Conservation (phyloP, 2,329 filamentous ascomycete species). For the Diaporthe humulicola region DNA sequence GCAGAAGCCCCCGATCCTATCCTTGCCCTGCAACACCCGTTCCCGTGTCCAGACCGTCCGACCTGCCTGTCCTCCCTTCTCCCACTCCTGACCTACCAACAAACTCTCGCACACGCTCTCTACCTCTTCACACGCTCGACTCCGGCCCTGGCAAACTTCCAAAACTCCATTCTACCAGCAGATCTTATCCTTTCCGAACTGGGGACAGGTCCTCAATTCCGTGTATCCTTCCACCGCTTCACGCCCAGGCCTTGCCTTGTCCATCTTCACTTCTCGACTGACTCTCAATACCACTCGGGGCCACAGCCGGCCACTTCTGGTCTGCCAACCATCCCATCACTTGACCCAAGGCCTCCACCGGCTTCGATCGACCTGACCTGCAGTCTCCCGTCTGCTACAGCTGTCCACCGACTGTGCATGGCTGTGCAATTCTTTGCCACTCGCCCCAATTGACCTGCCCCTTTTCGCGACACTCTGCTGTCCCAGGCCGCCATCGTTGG, state of each 20-base stretch:
- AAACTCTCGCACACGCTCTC: slow-evolving; percentile 25
- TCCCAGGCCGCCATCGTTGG: slow-evolving; percentile 18
- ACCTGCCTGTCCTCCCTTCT: slow-evolving; percentile 26
- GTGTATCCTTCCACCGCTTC: slow-evolving; percentile 30
- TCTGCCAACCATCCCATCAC: slow-evolving; percentile 8
- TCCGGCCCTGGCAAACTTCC: slow-evolving; percentile 19
- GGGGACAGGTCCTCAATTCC: slow-evolving; percentile 40
- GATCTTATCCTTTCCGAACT: slow-evolving; percentile 39
- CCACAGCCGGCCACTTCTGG: slow-evolving; percentile 1
- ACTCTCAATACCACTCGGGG: neutral
- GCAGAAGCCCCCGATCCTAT: slow-evolving; percentile 33
- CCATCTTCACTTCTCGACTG: slow-evolving; percentile 26
- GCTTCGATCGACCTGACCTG: slow-evolving; percentile 1
- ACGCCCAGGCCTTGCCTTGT: slow-evolving; percentile 4
- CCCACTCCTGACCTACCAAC: slow-evolving; percentile 30
- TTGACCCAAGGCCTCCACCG: slow-evolving; percentile 3
- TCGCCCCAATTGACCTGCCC: neutral
- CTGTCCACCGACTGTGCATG: neutral
- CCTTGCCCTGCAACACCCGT: slow-evolving; percentile 20
- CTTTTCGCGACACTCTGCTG: slow-evolving; percentile 13
- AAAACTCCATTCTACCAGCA: slow-evolving; percentile 37
- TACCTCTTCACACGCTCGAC: slow-evolving; percentile 16
- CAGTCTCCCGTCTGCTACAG: neutral
- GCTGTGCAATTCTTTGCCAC: slow-evolving; percentile 30
- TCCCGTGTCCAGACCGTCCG: slow-evolving; percentile 25